A percentile compares a stretch with the other conserved stretches of the same genome.
These are phyloP conservation scores for Backusella luteola DNA, from an alignment of 192 early-diverging fungal genomes.

Conservation along the genomic window DNA sequence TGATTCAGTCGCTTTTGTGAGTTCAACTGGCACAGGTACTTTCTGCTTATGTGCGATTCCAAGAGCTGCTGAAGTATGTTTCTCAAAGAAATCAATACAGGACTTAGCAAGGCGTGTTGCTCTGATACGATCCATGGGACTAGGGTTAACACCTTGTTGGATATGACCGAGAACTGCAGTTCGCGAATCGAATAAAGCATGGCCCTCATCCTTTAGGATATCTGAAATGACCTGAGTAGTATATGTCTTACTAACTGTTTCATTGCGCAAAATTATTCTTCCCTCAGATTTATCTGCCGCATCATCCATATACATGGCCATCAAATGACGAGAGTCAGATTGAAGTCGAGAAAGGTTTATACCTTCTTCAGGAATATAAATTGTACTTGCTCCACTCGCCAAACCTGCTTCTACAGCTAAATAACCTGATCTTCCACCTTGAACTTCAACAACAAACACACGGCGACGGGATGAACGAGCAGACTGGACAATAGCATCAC, in stretches of 20 bases:
- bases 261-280: conserved; percentile 82
- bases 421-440: conserved; percentile 94
- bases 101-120: conserved; percentile 84
- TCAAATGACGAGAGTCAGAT: conserved; percentile 79
- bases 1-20: conserved; percentile 57
- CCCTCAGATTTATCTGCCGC: conserved; percentile 71
- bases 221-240: conserved; percentile 85
- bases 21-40: conserved; percentile 51
- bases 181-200: conserved; percentile 85
- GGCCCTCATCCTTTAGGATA: conserved; percentile 85
- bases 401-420: conserved; percentile 85
- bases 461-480: conserved; percentile 87
- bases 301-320: conserved; percentile 74
- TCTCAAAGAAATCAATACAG: conserved; percentile 81
- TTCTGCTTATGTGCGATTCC: conserved; percentile 30
- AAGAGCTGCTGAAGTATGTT: conserved; percentile 49
- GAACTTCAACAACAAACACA: conserved; percentile 96
- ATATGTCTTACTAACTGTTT: conserved; percentile 76
- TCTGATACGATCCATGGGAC: conserved; percentile 89
- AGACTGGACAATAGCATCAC: conserved; percentile 90
- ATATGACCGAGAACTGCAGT: conserved; percentile 92
- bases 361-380: conserved; percentile 94
- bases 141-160: conserved; percentile 92
- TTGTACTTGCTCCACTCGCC: conserved; percentile 78
- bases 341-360: conserved; percentile 79